Conservation (phyloP, 768 basidiomycete genomes). For the Coprinopsis marcescibilis region DNA sequence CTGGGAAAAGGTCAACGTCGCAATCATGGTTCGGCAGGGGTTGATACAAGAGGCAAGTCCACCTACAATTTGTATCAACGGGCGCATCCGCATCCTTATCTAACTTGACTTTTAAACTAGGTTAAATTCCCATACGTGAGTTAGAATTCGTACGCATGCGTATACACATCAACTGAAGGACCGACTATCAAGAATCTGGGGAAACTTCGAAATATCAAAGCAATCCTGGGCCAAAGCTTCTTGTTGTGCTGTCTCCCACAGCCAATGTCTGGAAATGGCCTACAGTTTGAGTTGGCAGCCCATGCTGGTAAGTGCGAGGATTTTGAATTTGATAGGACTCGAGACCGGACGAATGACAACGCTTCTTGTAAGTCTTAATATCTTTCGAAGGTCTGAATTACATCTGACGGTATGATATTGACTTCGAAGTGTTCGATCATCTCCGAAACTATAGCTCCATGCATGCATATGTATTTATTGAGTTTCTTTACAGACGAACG, state of each 20-base stretch:
- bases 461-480: neutral
- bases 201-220: conserved; percentile 59
- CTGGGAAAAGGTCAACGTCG: conserved; percentile 96
- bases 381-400: neutral
- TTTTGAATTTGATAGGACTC: conserved; percentile 22
- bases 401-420: conserved; percentile 1
- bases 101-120: conserved; percentile 33
- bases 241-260: conserved; percentile 85
- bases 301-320: conserved; percentile 72
- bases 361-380: conserved; percentile 14
- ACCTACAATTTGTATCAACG: neutral
- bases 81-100: neutral
- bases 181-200: conserved; percentile 67
- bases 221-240: conserved; percentile 71
- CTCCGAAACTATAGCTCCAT: conserved; percentile 1
- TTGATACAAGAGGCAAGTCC: conserved; percentile 68
- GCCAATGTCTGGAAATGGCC: conserved; percentile 58
- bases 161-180: neutral
- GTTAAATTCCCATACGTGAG: conserved; percentile 91
- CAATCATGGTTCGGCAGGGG: conserved; percentile 76
- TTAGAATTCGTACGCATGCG: too few species aligned
- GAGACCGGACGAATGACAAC: conserved; percentile 1
- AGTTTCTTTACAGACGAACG: conserved; percentile 20
- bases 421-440: neutral
- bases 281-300: conserved; percentile 68